Conservation (phyloP, 306 rosid species). For the Lathyrus aphaca region DNA sequence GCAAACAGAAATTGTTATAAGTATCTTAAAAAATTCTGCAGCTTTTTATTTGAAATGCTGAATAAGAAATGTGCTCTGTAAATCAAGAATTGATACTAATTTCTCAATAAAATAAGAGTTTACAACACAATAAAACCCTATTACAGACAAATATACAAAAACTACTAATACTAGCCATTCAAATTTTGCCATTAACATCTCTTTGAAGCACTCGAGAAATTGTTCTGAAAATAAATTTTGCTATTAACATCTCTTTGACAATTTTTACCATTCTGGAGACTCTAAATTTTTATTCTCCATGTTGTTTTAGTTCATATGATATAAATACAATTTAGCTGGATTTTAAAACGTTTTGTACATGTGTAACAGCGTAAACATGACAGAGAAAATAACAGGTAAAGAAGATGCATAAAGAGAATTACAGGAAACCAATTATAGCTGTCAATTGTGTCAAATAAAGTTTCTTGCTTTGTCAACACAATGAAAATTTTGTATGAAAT, state of each 20-base stretch:
- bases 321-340: conserved; percentile 1
- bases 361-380: conserved; percentile 1
- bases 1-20: conserved; percentile 35
- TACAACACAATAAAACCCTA: conserved; percentile 4
- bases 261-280: conserved; percentile 29
- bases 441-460: not conserved
- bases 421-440: conserved; percentile 2
- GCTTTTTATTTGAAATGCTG: not conserved
- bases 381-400: conserved; percentile 1
- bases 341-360: conserved; percentile 14
- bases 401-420: not conserved
- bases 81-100: not conserved
- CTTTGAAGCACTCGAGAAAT: not conserved
- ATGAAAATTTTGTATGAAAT: conserved; percentile 1
- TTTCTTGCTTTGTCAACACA: conserved; percentile 16
- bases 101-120: conserved; percentile 1
- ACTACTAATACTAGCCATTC: not conserved
- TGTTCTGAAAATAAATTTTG: not conserved
- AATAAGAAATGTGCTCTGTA: not conserved
- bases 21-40: conserved; percentile 24
- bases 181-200: conserved; percentile 15
- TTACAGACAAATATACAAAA: not conserved
- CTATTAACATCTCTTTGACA: conserved; percentile 19
- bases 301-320: conserved; percentile 20
- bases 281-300: conserved; percentile 3